phyloP scores from a whole-genome alignment of 1,284 basidiomycete species.

The Ustilago shanxiensis region DNA sequence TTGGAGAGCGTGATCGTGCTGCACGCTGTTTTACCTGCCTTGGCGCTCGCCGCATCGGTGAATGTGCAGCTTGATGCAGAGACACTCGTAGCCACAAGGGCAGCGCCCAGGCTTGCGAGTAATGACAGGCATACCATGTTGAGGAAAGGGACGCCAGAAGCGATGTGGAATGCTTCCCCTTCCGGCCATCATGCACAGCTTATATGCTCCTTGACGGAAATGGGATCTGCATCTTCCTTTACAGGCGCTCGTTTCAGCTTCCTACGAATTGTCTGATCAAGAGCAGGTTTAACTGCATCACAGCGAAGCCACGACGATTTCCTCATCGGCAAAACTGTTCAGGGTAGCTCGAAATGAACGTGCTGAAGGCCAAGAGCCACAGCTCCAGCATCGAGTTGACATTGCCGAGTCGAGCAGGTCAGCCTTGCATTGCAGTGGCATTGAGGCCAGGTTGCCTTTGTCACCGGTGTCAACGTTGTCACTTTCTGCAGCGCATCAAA shows the following conservation, averaged over 20 bases:
- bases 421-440: neutral
- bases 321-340: neutral
- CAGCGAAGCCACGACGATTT: neutral
- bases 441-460: neutral
- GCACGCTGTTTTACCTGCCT: slow-evolving; percentile 25
- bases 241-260: neutral
- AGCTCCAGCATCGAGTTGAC: neutral
- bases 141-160: no score
- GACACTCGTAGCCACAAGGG: neutral
- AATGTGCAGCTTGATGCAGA: slow-evolving; percentile 26
- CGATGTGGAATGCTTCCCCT: no score
- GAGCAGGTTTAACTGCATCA: neutral
- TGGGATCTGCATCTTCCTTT: no score
- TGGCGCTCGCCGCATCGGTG: slow-evolving; percentile 18
- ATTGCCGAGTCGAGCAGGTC: neutral
- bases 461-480: neutral
- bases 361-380: neutral
- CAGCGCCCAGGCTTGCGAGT: neutral
- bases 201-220: no score
- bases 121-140: neutral
- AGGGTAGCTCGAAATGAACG: neutral
- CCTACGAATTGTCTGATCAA: neutral
- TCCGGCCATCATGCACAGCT: neutral
- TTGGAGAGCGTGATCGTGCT: slow-evolving; percentile 38
- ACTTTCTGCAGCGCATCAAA: neutral